These are phyloP conservation scores for Clonostachys solani DNA, from an alignment of 2,329 filamentous ascomycete genomes.

Conservation along the genomic window DNA sequence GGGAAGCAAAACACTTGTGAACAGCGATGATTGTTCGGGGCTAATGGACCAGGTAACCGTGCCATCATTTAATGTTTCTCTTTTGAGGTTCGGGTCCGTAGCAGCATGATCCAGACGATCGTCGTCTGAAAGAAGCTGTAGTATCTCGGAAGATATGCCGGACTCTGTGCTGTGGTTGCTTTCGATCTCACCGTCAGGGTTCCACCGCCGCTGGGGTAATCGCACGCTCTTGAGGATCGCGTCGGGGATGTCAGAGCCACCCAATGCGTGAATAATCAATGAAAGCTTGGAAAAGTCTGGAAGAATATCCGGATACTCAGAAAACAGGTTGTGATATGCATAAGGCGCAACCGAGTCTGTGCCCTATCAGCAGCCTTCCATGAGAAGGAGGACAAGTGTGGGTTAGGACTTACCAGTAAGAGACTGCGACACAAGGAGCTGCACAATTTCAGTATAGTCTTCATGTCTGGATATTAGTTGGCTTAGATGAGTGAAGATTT, in stretches of 20 bases:
- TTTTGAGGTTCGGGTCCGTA: constrained; percentile 6
- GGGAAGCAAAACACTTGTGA: constrained; percentile 1
- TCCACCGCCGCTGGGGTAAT: background rate
- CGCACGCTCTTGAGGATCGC: background rate
- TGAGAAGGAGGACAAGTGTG: background rate
- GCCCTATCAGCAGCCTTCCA: background rate
- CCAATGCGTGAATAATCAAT: background rate
- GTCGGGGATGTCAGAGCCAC: background rate
- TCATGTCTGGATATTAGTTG: background rate
- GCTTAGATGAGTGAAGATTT: background rate
- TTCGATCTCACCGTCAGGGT: background rate
- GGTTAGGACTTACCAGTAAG: no score
- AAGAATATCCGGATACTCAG: background rate
- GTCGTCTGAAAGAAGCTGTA: constrained; percentile 7
- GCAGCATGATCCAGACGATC: constrained; percentile 1
- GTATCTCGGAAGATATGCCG: background rate
- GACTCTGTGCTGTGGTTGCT: background rate
- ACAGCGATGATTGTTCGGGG: constrained; percentile 1
- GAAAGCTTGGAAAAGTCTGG: background rate
- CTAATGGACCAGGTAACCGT: constrained; percentile 10
- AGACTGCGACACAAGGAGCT: no score
- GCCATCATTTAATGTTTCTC: constrained; percentile 10
- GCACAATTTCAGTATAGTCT: background rate
- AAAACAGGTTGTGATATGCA: background rate
- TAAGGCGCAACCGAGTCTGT: background rate